Percentiles rank a stretch among this genome's conserved stretches.
Conservation (phyloP, 257 asterid species). For the Perilla frutescens region DNA sequence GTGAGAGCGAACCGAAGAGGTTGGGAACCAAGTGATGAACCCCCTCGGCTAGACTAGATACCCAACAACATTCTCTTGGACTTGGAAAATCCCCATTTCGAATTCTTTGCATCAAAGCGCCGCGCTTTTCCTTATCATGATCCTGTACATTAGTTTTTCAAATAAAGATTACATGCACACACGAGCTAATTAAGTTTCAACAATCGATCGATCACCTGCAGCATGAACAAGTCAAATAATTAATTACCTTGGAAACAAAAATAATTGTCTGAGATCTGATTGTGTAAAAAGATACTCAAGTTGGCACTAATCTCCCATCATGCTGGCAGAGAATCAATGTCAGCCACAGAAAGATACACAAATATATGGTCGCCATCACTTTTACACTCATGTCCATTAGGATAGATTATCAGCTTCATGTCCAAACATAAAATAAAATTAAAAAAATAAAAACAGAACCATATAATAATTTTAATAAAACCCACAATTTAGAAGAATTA, state of each 20-base stretch:
- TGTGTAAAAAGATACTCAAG: conserved; percentile 30
- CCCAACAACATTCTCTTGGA: neutral
- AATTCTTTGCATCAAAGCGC: neutral
- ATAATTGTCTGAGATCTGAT: conserved; percentile 29
- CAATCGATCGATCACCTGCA: too few species aligned
- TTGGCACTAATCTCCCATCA: conserved; percentile 30
- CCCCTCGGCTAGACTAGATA: too few species aligned
- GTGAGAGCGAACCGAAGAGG: too few species aligned
- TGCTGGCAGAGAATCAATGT: neutral
- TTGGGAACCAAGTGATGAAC: too few species aligned
- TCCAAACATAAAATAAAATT: too few species aligned
- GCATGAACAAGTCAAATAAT: too few species aligned
- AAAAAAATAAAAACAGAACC: too few species aligned
- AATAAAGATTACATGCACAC: too few species aligned
- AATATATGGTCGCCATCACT: conserved; percentile 21
- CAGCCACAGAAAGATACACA: conserved; percentile 8
- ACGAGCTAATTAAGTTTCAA: too few species aligned
- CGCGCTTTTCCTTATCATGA: conserved; percentile 17
- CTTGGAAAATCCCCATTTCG: neutral
- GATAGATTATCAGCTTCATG: conserved; percentile 29
- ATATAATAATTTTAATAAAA: too few species aligned
- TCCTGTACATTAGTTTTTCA: too few species aligned
- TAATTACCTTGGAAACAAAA: conserved; percentile 16
- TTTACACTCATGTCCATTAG: neutral
- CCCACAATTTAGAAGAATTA: too few species aligned